Evolutionary conservation across 140 eudicot genomes (phyloP), one percentile per base, ranked within the genome.

Genomic region (Oenanthe javanica): DNA sequence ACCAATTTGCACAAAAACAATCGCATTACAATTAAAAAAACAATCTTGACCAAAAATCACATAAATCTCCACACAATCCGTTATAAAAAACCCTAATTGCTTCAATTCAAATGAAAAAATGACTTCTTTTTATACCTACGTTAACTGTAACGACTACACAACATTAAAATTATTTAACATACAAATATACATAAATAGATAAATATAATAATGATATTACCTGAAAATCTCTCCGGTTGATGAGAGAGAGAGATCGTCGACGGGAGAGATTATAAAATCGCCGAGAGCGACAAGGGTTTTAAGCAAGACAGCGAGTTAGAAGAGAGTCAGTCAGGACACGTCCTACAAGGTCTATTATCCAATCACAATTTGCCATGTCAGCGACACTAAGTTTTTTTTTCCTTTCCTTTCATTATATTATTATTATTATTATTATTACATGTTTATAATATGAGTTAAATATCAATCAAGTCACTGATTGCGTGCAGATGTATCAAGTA

Each of bases 191-290:
- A 66, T 2, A 67, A 0, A 10, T 66, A 23, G 31, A 31, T 31
- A 31, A 31, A 31, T 8, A 12, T 0, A 42, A 13, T 3, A 4
- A 0, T 0, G 0, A 27, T 27, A 31, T 10, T 67, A 67, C 73
- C 73, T 27, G 19, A 14, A 59, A 61, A 61, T 61, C 36, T 61
- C 36, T 61, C 69, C 69, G 36, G 12, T 59, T 7, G 63, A 57
- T 57, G 64, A 57, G 2, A 16, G 73, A 27, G 45, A 31, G 73
- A 67, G 73, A 67, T 27, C 73, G 73, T 67, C 73, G 73, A 67
- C 73, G 73, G 38, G 45, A 67, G 73, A 67, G 73, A 67, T 67
- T 67, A 25, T 19, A 67, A 67, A 66, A 67, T 67, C 45, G 73
- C 43, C 72, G 72, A 31, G 2, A 23, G 43, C 42, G 42, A 25